Conservation (phyloP, 225 moss, liverwort and hornwort species). For the Antitrichia curtipendula region DNA sequence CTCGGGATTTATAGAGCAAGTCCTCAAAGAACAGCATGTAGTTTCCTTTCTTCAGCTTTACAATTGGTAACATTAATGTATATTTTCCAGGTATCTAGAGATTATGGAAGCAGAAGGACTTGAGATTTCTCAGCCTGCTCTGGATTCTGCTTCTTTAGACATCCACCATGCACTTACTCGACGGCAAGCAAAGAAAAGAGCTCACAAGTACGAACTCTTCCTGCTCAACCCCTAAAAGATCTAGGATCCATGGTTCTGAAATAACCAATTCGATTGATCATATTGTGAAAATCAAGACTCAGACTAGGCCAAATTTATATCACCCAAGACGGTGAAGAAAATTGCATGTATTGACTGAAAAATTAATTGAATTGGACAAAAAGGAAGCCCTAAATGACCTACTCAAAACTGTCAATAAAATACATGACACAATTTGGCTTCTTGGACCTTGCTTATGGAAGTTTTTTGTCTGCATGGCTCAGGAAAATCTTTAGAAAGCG, state of each 20-base stretch:
- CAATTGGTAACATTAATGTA: neutral
- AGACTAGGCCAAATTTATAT: too few species aligned
- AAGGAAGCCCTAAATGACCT: neutral
- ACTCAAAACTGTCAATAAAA: neutral
- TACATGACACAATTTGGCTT: neutral
- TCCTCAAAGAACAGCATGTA: neutral
- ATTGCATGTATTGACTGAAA: neutral
- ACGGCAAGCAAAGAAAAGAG: neutral
- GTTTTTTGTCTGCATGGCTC: neutral
- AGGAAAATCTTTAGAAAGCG: constrained; percentile 12
- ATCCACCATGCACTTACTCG: constrained; percentile 38
- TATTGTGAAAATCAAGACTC: neutral
- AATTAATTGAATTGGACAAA: neutral
- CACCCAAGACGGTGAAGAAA: neutral
- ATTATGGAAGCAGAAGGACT: constrained; percentile 42
- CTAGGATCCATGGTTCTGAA: neutral
- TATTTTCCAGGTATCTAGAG: constrained; percentile 26
- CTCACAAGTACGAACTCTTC: constrained; percentile 18
- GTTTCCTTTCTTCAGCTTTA: neutral
- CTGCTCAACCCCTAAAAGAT: too few species aligned
- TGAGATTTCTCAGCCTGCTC: constrained; percentile 56
- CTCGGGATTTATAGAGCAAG: neutral
- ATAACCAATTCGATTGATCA: neutral
- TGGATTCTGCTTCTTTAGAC: constrained; percentile 15
- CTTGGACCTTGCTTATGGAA: neutral